Evolutionary conservation across 495 filamentous ascomycete genomes (phyloP), one percentile per base, ranked within the genome.

Genomic region (Aspergillus mulundensis): DNA sequence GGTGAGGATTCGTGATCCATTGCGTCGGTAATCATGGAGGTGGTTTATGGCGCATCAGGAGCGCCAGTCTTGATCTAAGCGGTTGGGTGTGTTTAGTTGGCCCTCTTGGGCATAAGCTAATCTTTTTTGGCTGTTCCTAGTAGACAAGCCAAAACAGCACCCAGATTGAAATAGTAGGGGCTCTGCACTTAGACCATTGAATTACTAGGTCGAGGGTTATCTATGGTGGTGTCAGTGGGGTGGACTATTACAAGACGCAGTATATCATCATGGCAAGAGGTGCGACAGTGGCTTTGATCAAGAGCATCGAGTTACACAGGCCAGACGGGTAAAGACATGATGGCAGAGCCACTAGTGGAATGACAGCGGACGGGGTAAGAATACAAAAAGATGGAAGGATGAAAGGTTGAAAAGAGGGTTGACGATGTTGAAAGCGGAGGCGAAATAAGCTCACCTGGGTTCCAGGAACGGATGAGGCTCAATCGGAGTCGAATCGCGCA

Each of bases 1-100:
- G 73, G 73, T 16, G 70, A 72, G 57, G 32, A 36, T 15, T 79
- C 75, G 58, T 79, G 72, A 57, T 70, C 66, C 66, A 77, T 78
- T 56, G 65, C 68, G 50, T 71, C 68, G 50, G 60, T 70, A 70
- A 78, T 78, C 61, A 64, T 68, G 66, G 62, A 69, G 62, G 60
- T 32, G 56, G 59, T 61, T 62, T 66, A 52, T 56, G 59, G 60
- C 66, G 72, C 67, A 75, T 73, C 52, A 67, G 68, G 63, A 61
- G 67, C 68, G 61, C 57, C 56, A 54, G 52, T 42, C 56, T 58
- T 47, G 19, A 40, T 51, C 41, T 23, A 34, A 43, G 32, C 14
- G 45, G 28, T 14, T 1, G 54, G 14, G 16, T 11, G 51, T 48
- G 18, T 55, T 21, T 45, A 45, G 18, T 44, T 52, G 56, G 41